A percentile compares a stretch with the other conserved stretches of the same genome.
Evolutionary conservation across 1,284 basidiomycete genomes (phyloP).

Genomic region (Hypsizygus ulmarius): DNA sequence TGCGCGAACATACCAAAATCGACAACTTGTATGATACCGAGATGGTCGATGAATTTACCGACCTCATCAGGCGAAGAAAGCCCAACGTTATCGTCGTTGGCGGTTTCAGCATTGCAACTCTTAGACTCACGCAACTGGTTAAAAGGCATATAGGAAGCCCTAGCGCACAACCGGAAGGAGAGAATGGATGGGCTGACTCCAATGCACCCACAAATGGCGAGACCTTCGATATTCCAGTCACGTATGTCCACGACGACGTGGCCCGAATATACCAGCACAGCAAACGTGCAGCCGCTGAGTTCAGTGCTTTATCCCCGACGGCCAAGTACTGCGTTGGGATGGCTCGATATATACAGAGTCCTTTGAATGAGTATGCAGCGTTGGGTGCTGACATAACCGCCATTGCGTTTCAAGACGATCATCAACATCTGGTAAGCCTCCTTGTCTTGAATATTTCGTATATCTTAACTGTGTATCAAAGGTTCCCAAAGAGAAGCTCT

Average conservation of each 20-base stretch:
- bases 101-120: slow-evolving; percentile 83
- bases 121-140: slow-evolving; percentile 65
- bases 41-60: slow-evolving; percentile 70
- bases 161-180: slow-evolving; percentile 23
- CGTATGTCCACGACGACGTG: slow-evolving; percentile 88
- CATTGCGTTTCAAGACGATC: slow-evolving; percentile 79
- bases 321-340: slow-evolving; percentile 95
- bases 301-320: slow-evolving; percentile 74
- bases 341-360: slow-evolving; percentile 92
- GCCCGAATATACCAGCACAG: slow-evolving; percentile 95
- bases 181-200: slow-evolving; percentile 29
- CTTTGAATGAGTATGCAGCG: slow-evolving; percentile 91
- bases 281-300: slow-evolving; percentile 83
- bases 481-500: slow-evolving; percentile 85
- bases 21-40: slow-evolving; percentile 82
- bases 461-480: slow-evolving; percentile 30
- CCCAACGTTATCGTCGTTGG: slow-evolving; percentile 91
- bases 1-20: slow-evolving; percentile 85
- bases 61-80: slow-evolving; percentile 76
- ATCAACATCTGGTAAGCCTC: slow-evolving; percentile 77
- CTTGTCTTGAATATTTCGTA: slow-evolving; percentile 7
- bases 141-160: slow-evolving; percentile 47
- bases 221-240: slow-evolving; percentile 64
- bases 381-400: slow-evolving; percentile 80
- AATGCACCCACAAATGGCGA: slow-evolving; percentile 36